phyloP scores from a whole-genome alignment of 805 yeast genomes.

The Wickerhamiella azymoides region DNA sequence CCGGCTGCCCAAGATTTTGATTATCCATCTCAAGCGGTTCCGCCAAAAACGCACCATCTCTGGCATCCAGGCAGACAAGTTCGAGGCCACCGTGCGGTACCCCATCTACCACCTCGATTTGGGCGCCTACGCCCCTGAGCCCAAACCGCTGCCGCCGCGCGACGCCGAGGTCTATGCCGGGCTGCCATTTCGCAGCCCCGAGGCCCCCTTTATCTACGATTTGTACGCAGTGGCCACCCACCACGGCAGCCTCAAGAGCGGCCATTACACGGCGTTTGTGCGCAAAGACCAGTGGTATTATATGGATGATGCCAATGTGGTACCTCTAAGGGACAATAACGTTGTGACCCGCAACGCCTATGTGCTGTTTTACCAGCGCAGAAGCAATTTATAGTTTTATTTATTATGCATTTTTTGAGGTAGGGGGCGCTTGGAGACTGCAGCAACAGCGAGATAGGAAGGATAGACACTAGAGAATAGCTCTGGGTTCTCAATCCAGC shows the following conservation, averaged over 20 bases:
- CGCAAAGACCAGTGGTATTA: constrained; percentile 70
- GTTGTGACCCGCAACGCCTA: constrained; percentile 68
- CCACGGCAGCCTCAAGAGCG: constrained; percentile 67
- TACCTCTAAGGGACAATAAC: constrained; percentile 31
- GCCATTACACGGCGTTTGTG: constrained; percentile 79
- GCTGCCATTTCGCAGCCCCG: constrained; percentile 56
- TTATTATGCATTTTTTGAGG: constrained; percentile 1
- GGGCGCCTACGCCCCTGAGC: constrained; percentile 47
- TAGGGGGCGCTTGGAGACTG: no score
- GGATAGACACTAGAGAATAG: no score
- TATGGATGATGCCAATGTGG: constrained; percentile 67
- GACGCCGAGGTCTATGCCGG: constrained; percentile 35
- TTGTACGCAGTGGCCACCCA: constrained; percentile 76
- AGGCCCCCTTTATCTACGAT: constrained; percentile 65
- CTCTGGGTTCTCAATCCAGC: no score
- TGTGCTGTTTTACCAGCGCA: constrained; percentile 59
- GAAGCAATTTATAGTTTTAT: constrained; percentile 8
- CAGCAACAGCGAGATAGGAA: no score
- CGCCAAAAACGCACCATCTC: constrained; percentile 32
- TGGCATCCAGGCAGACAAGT: constrained; percentile 13
- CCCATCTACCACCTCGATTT: constrained; percentile 51
- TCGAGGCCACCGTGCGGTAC: constrained; percentile 52
- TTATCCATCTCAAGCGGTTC: constrained; percentile 79
- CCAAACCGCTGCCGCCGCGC: constrained; percentile 15
- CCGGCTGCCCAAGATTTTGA: constrained; percentile 60